Evolutionary conservation across 176 grass and related monocot species (phyloP).

Genomic region (Oryza brachyantha): DNA sequence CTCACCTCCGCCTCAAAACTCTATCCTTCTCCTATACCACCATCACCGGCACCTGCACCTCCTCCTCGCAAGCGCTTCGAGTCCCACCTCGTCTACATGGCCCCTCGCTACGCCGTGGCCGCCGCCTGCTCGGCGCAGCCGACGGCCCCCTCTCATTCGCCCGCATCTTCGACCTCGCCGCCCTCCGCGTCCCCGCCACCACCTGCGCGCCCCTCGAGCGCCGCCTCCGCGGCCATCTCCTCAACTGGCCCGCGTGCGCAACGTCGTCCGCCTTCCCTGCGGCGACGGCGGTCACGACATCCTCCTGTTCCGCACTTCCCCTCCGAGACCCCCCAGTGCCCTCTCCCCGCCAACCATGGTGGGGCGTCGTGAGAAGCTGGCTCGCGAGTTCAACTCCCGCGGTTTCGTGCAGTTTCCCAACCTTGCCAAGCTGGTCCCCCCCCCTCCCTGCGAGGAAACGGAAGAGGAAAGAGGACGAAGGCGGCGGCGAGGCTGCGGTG

Average conservation of each 20-base stretch:
- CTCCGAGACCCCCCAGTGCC: neutral
- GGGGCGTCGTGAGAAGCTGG: constrained; percentile 60
- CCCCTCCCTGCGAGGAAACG: constrained; percentile 51
- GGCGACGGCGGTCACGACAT: constrained; percentile 48
- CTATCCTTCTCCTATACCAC: neutral
- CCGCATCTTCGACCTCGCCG: constrained; percentile 68
- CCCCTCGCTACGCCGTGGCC: constrained; percentile 64
- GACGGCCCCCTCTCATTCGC: constrained; percentile 16
- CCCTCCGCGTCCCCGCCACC: constrained; percentile 73
- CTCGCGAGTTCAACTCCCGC: constrained; percentile 74
- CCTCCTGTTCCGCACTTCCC: neutral
- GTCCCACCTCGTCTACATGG: constrained; percentile 35
- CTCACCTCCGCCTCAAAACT: constrained; percentile 31
- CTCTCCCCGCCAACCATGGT: constrained; percentile 25
- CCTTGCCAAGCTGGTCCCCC: constrained; percentile 66
- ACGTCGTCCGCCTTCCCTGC: constrained; percentile 53
- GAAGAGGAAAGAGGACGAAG: constrained; percentile 34
- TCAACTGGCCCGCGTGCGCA: constrained; percentile 92
- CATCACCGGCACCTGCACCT: neutral
- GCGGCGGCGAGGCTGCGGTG: constrained; percentile 8
- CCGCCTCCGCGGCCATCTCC: constrained; percentile 85
- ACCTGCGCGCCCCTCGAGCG: constrained; percentile 75
- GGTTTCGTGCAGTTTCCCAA: constrained; percentile 73
- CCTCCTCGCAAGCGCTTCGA: constrained; percentile 12
- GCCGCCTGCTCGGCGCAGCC: neutral